Evolutionary conservation across 2,329 filamentous ascomycete species (phyloP), one percentile per base, ranked within the genome.

Genomic region (Balansia obtecta): DNA sequence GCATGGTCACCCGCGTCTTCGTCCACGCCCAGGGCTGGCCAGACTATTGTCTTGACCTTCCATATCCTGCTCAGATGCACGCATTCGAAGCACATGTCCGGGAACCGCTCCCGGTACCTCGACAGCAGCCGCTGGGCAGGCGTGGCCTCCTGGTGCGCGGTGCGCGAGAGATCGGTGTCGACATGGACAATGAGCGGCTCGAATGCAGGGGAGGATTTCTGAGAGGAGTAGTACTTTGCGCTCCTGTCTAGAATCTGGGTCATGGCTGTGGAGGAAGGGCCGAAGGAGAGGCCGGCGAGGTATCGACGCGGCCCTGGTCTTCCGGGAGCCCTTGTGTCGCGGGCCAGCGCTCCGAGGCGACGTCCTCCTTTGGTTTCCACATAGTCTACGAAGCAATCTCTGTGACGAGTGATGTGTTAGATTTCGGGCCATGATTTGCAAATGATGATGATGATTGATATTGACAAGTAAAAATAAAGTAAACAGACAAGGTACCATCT

Each of bases 201-300:
- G 62, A 87, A 95, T 0, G 80, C 77, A 4, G 79, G 70, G 48
- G 81, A 76, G 4, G 80, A 78, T 57, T 80, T 81, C 53, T 79
- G 82, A 42, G 75, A 71, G 40, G 76, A 73, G 63, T 91, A 85
- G 49, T 75, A 76, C 56, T 77, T 72, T 44, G 86, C 72, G 60
- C 88, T 86, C 53, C 76, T 70, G 64, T 87, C 78, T 49, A 97
- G 71, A 20, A 95, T 74, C 58, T 91, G 79, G 32, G 95, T 72
- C 42, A 98, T 72, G 13, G 82, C 79, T 13, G 85, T 75, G 0
- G 91, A 97, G 1, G 86, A 93, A 1, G 85, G 72, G 0, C 93
- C 91, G 59, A 88, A 83, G 0, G 90, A 95, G 1, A 96, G 71
- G 6, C 89, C 88, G 18, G 95, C 71, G 16, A 95, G 71, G 45